phyloP scores from a whole-genome alignment of 257 asterid genomes.

The Nicotiana paniculata region DNA sequence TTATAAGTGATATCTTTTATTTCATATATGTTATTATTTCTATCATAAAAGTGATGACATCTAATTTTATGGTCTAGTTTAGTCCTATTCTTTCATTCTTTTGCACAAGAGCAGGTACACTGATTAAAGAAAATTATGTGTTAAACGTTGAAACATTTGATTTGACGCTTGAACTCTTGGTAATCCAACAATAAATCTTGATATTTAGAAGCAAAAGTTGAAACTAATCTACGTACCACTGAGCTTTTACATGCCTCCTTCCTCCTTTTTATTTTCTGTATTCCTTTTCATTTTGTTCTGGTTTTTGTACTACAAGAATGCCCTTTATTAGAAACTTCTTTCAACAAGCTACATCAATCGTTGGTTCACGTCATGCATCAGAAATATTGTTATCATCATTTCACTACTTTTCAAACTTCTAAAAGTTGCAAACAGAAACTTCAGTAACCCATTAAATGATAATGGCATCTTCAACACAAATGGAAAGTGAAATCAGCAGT shows the following conservation, averaged over 20 bases:
- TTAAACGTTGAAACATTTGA: background rate
- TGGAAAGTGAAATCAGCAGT: background rate
- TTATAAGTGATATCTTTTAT: no score
- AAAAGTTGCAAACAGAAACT: background rate
- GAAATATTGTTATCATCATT: background rate
- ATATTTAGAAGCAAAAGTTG: background rate
- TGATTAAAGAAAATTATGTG: background rate
- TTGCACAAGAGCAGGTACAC: background rate
- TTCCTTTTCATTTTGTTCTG: background rate
- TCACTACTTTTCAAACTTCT: background rate
- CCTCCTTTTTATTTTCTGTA: background rate
- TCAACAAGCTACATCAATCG: background rate
- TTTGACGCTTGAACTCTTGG: background rate
- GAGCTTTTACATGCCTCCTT: background rate
- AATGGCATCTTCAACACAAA: slow-evolving; percentile 13
- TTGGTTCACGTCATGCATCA: background rate
- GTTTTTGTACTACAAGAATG: background rate
- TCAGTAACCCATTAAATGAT: background rate
- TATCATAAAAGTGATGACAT: background rate
- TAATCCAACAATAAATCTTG: background rate
- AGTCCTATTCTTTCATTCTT: background rate
- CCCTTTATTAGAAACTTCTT: background rate
- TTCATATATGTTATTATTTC: no score
- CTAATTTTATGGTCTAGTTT: background rate
- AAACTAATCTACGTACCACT: background rate